Percentiles rank a stretch among this genome's conserved stretches.
Conservation (phyloP, 495 filamentous ascomycete species). For the Stereocaulon alpinum region DNA sequence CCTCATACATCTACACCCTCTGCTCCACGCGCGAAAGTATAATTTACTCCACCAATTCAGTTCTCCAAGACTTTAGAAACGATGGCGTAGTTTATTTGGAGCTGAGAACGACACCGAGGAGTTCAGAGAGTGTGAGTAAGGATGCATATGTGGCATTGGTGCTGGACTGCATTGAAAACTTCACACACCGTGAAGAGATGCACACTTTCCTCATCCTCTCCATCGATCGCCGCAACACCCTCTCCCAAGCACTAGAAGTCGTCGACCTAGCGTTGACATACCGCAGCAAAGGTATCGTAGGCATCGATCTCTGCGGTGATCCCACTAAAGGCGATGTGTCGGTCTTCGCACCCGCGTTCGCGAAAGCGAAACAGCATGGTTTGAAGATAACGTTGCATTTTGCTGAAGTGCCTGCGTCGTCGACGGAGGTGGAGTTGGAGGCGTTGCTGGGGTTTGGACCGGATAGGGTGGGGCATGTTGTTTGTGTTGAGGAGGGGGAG, state of each 20-base stretch:
- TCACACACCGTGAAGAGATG: slow-evolving; percentile 33
- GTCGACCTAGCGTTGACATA: slow-evolving; percentile 54
- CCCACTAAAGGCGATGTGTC: slow-evolving; percentile 52
- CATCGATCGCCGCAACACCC: slow-evolving; percentile 54
- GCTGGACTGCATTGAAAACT: slow-evolving; percentile 45
- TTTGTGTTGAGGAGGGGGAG: slow-evolving; percentile 55
- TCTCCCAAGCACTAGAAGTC: slow-evolving; percentile 45
- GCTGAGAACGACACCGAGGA: slow-evolving; percentile 69
- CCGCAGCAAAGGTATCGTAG: slow-evolving; percentile 51
- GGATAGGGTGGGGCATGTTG: slow-evolving; percentile 69
- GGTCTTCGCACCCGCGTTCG: slow-evolving; percentile 46
- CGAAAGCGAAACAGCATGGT: slow-evolving; percentile 39
- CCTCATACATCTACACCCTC: slow-evolving; percentile 65
- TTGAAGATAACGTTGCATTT: slow-evolving; percentile 69
- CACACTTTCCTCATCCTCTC: slow-evolving; percentile 60
- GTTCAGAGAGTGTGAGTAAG: slow-evolving; percentile 46
- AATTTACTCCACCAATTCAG: slow-evolving; percentile 51
- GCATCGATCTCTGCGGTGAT: slow-evolving; percentile 73
- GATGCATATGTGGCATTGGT: slow-evolving; percentile 55
- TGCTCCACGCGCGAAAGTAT: slow-evolving; percentile 49
- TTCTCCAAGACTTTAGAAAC: slow-evolving; percentile 56
- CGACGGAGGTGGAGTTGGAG: slow-evolving; percentile 45
- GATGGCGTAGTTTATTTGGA: slow-evolving; percentile 76
- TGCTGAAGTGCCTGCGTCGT: slow-evolving; percentile 51
- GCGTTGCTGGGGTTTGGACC: slow-evolving; percentile 54